These are phyloP conservation scores for Globisporangium radiosum DNA, from an alignment of 352 stramenopile genomes.

Conservation along the genomic window DNA sequence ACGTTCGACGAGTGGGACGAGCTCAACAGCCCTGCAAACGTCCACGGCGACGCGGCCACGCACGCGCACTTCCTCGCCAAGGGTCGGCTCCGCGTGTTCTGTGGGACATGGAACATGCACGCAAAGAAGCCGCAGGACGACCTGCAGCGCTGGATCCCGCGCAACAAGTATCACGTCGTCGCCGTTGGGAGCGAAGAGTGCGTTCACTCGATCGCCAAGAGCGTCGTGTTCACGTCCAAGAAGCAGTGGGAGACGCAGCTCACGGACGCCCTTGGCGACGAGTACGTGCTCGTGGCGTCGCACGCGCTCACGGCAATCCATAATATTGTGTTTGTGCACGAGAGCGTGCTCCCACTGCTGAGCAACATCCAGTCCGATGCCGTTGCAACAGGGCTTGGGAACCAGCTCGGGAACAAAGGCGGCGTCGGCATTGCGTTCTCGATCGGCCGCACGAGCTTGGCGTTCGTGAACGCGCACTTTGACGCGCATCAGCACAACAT, in stretches of 20 bases:
- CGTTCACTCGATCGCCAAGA: slow-evolving; percentile 89
- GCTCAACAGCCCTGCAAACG: slow-evolving; percentile 23
- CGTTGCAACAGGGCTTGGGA: slow-evolving; percentile 91
- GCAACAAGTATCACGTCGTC: slow-evolving; percentile 85
- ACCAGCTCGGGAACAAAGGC: slow-evolving; percentile 95
- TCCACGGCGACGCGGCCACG: slow-evolving; percentile 23
- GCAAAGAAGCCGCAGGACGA: slow-evolving; percentile 60
- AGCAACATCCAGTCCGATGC: slow-evolving; percentile 85
- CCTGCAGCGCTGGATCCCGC: slow-evolving; percentile 58
- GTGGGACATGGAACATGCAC: slow-evolving; percentile 83
- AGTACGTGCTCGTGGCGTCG: slow-evolving; percentile 87
- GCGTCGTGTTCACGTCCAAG: slow-evolving; percentile 90
- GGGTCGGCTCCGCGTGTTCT: slow-evolving; percentile 62
- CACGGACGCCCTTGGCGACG: slow-evolving; percentile 44
- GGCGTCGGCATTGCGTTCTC: slow-evolving; percentile 89
- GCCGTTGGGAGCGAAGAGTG: slow-evolving; percentile 92
- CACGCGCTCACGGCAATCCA: slow-evolving; percentile 93
- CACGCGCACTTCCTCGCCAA: slow-evolving; percentile 30
- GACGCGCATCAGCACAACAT: slow-evolving; percentile 89
- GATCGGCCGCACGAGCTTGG: slow-evolving; percentile 73
- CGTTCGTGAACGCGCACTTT: slow-evolving; percentile 93
- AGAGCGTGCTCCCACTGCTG: slow-evolving; percentile 74
- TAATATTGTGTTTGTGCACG: slow-evolving; percentile 91
- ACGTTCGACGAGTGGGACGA: slow-evolving; percentile 42
- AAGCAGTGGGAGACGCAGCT: slow-evolving; percentile 75